Percentiles rank a stretch among this genome's conserved stretches.
These are phyloP conservation scores for Capronia epimyces DNA, from an alignment of 2,329 filamentous ascomycete genomes.

Conservation along the genomic window DNA sequence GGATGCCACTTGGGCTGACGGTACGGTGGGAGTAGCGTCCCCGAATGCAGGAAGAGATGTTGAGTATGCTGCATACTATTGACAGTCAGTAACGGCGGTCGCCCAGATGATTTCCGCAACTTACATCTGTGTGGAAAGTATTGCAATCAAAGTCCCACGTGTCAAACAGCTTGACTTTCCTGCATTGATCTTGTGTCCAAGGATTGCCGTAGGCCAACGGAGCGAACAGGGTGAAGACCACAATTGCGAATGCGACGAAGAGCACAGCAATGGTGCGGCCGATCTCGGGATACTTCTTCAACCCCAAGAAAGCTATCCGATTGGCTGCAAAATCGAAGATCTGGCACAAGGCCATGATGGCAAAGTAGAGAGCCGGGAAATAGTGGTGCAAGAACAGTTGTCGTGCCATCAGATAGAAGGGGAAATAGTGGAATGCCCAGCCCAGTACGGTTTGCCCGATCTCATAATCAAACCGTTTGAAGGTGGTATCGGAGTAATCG, in stretches of 20 bases:
- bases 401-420: conserved; percentile 95
- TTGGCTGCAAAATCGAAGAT: conserved; percentile 78
- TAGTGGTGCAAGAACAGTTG: conserved; percentile 99
- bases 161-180: conserved; percentile 75
- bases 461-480: conserved; percentile 98
- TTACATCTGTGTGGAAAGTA: conserved; percentile 79
- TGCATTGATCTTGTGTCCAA: conserved; percentile 88
- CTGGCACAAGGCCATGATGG: conserved; percentile 81
- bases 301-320: conserved; percentile 62
- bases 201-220: conserved; percentile 87
- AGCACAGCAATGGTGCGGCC: conserved; percentile 67
- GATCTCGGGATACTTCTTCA: conserved; percentile 65
- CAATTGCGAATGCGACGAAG: conserved; percentile 68
- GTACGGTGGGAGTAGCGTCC: conserved; percentile 21
- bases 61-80: conserved; percentile 36
- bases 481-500: conserved; percentile 74
- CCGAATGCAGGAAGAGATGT: conserved; percentile 19
- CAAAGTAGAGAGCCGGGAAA: conserved; percentile 94
- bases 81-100: conserved; percentile 6
- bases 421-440: conserved; percentile 98
- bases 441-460: conserved; percentile 83
- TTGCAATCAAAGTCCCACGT: conserved; percentile 99
- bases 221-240: conserved; percentile 76
- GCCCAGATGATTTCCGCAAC: conserved; percentile 38
- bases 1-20: conserved; percentile 18